Evolutionary conservation across 352 stramenopile species (phyloP).

Genomic region (Hyaloperonospora arabidopsidis): DNA sequence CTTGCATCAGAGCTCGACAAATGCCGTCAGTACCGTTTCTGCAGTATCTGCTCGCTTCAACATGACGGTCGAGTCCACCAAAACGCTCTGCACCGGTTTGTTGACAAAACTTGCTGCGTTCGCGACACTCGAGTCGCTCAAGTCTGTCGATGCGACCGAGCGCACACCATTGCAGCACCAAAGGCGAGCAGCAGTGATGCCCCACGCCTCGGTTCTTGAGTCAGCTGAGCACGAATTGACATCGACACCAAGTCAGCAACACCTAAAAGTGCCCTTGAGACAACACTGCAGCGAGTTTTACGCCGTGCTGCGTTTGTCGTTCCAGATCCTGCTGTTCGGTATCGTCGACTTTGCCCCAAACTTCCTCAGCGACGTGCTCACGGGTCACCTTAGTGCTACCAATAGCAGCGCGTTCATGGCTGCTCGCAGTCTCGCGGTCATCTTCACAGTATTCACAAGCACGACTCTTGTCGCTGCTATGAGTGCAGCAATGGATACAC

Average conservation of each 20-base stretch:
- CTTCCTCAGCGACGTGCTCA: conserved; percentile 63
- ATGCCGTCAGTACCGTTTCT: conserved; percentile 15
- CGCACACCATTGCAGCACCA: conserved; percentile 22
- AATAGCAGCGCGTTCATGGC: conserved; percentile 75
- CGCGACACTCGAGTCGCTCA: conserved; percentile 4
- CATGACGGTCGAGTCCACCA: conserved; percentile 25
- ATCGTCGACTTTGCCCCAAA: conserved; percentile 63
- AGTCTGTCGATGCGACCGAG: conserved; percentile 16
- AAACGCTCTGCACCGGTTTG: conserved; percentile 21
- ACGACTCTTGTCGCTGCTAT: conserved; percentile 79
- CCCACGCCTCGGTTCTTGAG: no score
- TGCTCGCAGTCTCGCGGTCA: conserved; percentile 55
- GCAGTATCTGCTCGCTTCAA: conserved; percentile 21
- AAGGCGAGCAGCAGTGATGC: background rate
- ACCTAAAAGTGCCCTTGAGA: background rate
- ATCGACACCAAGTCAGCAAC: conserved; percentile 3
- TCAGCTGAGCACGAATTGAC: background rate
- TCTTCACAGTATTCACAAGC: conserved; percentile 81
- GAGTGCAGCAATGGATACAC: conserved; percentile 84
- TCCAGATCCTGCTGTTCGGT: conserved; percentile 48
- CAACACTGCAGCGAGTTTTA: conserved; percentile 18
- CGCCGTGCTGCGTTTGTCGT: conserved; percentile 17
- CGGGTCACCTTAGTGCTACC: conserved; percentile 48
- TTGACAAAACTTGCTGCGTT: no score
- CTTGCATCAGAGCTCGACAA: background rate